phyloP scores from a whole-genome alignment of 163 green algal species.

The Botryococcus braunii region DNA sequence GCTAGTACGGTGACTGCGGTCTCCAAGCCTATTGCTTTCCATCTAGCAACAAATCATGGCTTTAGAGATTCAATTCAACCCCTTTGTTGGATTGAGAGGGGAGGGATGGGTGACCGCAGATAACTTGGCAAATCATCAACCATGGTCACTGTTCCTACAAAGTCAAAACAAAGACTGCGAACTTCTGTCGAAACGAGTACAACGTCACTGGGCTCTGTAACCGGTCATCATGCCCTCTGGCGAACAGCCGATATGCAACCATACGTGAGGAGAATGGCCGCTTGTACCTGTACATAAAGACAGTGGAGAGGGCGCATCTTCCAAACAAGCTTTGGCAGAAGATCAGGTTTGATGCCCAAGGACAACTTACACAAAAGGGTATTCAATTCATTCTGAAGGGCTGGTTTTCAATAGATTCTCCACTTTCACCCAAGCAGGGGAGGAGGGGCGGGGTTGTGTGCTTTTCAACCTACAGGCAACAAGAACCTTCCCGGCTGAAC shows the following conservation, averaged over 20 bases:
- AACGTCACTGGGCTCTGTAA: slow-evolving; percentile 98
- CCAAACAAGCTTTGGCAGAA: slow-evolving; percentile 94
- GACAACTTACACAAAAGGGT: slow-evolving; percentile 62
- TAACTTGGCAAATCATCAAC: slow-evolving; percentile 90
- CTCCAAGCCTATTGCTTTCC: no score
- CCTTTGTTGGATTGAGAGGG: no score
- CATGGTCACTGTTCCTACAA: slow-evolving; percentile 91
- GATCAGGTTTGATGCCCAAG: slow-evolving; percentile 47
- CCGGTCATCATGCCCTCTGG: slow-evolving; percentile 85
- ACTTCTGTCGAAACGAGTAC: slow-evolving; percentile 97
- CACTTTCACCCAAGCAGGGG: no score
- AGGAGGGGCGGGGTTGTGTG: no score
- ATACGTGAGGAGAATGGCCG: slow-evolving; percentile 82
- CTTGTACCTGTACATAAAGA: slow-evolving; percentile 86
- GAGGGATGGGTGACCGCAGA: no score
- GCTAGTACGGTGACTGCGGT: no score
- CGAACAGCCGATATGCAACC: slow-evolving; percentile 94
- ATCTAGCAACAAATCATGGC: no score
- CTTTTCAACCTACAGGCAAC: no score
- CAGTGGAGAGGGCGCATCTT: slow-evolving; percentile 89
- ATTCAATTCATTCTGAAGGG: no score
- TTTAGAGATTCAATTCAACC: no score
- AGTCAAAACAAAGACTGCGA: slow-evolving; percentile 83
- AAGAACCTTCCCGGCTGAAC: no score
- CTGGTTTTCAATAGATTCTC: no score